Evolutionary conservation across 2,329 filamentous ascomycete genomes (phyloP).

Genomic region (Scedosporium minutisporum): DNA sequence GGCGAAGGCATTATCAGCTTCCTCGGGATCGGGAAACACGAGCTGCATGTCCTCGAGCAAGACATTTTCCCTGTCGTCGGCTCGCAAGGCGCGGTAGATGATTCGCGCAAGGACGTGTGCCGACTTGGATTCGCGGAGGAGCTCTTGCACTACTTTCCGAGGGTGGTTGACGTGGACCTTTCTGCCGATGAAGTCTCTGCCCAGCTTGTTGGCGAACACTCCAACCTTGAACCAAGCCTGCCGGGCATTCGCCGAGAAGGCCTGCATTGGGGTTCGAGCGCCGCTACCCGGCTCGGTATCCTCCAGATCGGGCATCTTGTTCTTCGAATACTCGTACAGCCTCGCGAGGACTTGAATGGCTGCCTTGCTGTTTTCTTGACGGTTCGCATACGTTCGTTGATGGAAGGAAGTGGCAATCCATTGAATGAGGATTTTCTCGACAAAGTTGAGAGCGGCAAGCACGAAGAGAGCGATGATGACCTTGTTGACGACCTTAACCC

Average conservation of each 20-base stretch:
- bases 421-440: conserved; percentile 89
- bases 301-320: conserved; percentile 49
- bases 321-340: conserved; percentile 64
- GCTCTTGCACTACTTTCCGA: conserved; percentile 70
- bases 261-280: conserved; percentile 61
- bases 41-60: conserved; percentile 66
- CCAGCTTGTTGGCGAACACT: conserved; percentile 74
- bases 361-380: conserved; percentile 88
- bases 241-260: conserved; percentile 66
- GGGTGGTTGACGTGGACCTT: conserved; percentile 65
- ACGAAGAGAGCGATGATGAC: conserved; percentile 81
- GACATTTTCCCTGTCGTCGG: conserved; percentile 65
- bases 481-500: conserved; percentile 76
- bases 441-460: conserved; percentile 67
- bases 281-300: conserved; percentile 41
- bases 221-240: conserved; percentile 71
- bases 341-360: conserved; percentile 57
- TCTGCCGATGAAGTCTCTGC: conserved; percentile 83
- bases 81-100: conserved; percentile 68
- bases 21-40: conserved; percentile 74
- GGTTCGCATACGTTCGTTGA: conserved; percentile 76
- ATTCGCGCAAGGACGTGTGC: conserved; percentile 80
- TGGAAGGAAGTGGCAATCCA: conserved; percentile 93
- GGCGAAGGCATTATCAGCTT: conserved; percentile 77
- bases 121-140: conserved; percentile 62